Evolutionary conservation across 2,329 filamentous ascomycete species (phyloP).

Genomic region (Claviceps fusiformis): DNA sequence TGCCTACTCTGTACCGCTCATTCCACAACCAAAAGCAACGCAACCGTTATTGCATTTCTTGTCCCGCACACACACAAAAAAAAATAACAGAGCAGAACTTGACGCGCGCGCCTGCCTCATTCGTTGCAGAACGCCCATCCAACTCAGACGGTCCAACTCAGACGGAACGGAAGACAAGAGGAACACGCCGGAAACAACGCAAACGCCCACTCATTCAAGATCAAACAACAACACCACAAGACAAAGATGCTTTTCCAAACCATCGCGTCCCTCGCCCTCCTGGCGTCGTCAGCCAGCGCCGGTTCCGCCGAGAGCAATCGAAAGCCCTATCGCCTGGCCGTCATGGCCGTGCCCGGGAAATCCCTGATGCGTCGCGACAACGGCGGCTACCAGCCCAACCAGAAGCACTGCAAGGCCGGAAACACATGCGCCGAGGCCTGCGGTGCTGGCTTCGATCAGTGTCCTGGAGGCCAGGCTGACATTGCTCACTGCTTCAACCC

Average conservation of each 20-base stretch:
- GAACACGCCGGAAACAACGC: background rate
- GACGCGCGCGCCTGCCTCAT: background rate
- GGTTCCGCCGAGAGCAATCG: constrained; percentile 12
- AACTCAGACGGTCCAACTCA: no score
- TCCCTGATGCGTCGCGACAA: constrained; percentile 30
- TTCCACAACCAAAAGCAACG: background rate
- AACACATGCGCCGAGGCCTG: constrained; percentile 42
- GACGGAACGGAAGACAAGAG: background rate
- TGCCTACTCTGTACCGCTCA: constrained; percentile 9
- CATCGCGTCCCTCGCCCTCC: constrained; percentile 16
- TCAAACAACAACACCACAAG: background rate
- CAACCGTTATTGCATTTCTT: no score
- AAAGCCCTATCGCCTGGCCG: constrained; percentile 24
- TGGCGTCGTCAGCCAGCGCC: constrained; percentile 20
- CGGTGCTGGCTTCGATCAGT: constrained; percentile 34
- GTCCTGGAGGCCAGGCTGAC: constrained; percentile 30
- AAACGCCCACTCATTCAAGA: background rate
- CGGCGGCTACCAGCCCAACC: constrained; percentile 35
- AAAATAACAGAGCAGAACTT: background rate
- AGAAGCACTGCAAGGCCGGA: constrained; percentile 34
- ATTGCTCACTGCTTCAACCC: constrained; percentile 46
- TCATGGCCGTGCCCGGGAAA: constrained; percentile 23
- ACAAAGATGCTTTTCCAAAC: constrained; percentile 25
- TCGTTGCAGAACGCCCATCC: background rate
- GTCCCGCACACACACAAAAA: background rate